These are phyloP conservation scores for Scutellaria minor DNA, from an alignment of 257 asterid genomes.

Conservation along the genomic window DNA sequence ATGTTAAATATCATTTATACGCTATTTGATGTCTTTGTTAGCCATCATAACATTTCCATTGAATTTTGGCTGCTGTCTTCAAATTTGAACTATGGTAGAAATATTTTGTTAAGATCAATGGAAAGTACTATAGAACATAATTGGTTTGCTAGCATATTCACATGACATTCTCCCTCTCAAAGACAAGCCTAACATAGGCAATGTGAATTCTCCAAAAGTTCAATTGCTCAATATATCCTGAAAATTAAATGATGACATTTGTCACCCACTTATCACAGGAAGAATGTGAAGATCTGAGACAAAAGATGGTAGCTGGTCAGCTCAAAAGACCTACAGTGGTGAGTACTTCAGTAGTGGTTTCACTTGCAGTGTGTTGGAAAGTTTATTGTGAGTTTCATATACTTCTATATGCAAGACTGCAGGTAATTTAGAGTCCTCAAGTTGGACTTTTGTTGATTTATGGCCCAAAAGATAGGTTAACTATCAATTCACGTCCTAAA, in stretches of 20 bases:
- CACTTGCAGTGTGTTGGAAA: slow-evolving; percentile 17
- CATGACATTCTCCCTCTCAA: not conserved
- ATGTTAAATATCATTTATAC: not conserved
- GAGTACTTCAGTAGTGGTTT: slow-evolving; percentile 34
- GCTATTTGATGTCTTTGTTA: not conserved
- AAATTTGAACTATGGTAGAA: slow-evolving; percentile 10
- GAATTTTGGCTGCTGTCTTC: slow-evolving; percentile 3
- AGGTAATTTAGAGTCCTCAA: slow-evolving; percentile 6
- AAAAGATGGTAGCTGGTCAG: slow-evolving; percentile 59
- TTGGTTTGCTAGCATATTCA: slow-evolving; percentile 17
- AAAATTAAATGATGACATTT: slow-evolving; percentile 21
- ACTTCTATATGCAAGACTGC: not conserved
- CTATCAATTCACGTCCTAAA: no score
- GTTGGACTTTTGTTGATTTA: not conserved
- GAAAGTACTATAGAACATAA: not conserved
- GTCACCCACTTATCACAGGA: slow-evolving; percentile 53
- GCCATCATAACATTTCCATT: not conserved
- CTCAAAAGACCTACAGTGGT: slow-evolving; percentile 76
- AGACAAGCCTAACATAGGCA: slow-evolving; percentile 12
- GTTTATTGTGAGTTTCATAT: not conserved
- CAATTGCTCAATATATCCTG: slow-evolving; percentile 7
- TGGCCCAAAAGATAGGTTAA: no score
- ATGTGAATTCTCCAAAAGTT: not conserved
- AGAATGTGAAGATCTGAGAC: slow-evolving; percentile 67
- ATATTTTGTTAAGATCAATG: not conserved